Evolutionary conservation across 2,329 filamentous ascomycete genomes (phyloP).

Genomic region (Zymoseptoria tritici): DNA sequence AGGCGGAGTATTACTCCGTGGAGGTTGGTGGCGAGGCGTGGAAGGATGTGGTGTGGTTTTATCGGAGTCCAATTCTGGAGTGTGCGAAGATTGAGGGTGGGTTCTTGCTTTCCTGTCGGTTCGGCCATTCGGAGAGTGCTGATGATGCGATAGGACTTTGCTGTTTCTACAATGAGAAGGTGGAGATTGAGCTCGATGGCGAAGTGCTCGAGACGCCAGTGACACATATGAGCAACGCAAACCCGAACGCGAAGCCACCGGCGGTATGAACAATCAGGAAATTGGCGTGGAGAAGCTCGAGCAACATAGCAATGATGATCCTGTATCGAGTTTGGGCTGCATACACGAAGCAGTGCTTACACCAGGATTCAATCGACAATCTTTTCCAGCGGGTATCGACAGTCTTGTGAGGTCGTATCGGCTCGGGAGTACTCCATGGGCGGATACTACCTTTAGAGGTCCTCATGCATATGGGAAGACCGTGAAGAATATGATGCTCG

Average conservation of each 20-base stretch:
- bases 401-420: no score
- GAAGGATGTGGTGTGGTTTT: constrained; percentile 56
- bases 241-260: constrained; percentile 10
- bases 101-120: not conserved
- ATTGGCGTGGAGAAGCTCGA: no score
- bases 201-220: constrained; percentile 25
- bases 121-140: not conserved
- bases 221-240: constrained; percentile 23
- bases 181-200: constrained; percentile 52
- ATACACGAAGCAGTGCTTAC: no score
- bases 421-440: no score
- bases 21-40: constrained; percentile 35
- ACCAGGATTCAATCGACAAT: no score
- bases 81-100: constrained; percentile 47
- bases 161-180: constrained; percentile 63
- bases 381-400: no score
- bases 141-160: constrained; percentile 12
- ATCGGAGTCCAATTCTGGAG: constrained; percentile 51
- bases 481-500: no score
- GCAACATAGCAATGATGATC: no score
- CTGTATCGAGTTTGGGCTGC: no score
- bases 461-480: no score
- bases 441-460: no score
- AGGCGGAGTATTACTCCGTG: constrained; percentile 55
- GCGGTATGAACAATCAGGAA: not conserved